Conservation (phyloP, 2,329 filamentous ascomycete genomes). For the Botrytis fragariae region DNA sequence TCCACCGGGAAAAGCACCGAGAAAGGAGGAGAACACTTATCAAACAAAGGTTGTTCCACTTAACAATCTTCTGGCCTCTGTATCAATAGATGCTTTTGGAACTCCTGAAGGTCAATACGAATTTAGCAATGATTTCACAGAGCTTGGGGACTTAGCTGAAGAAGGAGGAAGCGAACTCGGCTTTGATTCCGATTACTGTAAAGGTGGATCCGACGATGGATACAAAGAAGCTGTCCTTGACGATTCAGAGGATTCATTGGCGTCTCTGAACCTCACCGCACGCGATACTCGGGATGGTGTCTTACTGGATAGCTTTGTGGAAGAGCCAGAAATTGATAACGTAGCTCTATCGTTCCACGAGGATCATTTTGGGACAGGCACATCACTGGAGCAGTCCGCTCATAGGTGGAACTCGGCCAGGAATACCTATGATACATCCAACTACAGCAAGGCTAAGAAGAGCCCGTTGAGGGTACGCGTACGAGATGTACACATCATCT, state of each 20-base stretch:
- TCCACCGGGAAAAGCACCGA: conserved; percentile 74
- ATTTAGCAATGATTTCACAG: conserved; percentile 60
- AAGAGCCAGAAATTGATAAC: conserved; percentile 48
- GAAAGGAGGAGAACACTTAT: conserved; percentile 78
- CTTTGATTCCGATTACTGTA: conserved; percentile 49
- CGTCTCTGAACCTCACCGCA: conserved; percentile 34
- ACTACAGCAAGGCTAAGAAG: conserved; percentile 57
- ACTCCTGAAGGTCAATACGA: conserved; percentile 60
- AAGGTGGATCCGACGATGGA: conserved; percentile 38
- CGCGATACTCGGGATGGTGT: conserved; percentile 48
- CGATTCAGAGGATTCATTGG: conserved; percentile 39
- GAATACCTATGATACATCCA: conserved; percentile 69
- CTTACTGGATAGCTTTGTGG: conserved; percentile 45
- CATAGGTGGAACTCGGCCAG: conserved; percentile 77
- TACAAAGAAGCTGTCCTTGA: conserved; percentile 40
- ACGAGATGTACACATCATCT: conserved; percentile 88
- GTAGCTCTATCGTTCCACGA: conserved; percentile 71
- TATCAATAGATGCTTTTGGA: conserved; percentile 81
- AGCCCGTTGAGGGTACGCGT: conserved; percentile 77
- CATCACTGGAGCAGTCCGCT: conserved; percentile 62
- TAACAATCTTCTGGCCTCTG: conserved; percentile 83
- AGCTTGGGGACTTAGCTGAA: conserved; percentile 46
- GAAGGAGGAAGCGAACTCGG: conserved; percentile 43
- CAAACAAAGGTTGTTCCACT: conserved; percentile 83
- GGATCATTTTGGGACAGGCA: conserved; percentile 68